Conservation (phyloP, 176 grass and related monocot species). For the Ananas comosus region DNA sequence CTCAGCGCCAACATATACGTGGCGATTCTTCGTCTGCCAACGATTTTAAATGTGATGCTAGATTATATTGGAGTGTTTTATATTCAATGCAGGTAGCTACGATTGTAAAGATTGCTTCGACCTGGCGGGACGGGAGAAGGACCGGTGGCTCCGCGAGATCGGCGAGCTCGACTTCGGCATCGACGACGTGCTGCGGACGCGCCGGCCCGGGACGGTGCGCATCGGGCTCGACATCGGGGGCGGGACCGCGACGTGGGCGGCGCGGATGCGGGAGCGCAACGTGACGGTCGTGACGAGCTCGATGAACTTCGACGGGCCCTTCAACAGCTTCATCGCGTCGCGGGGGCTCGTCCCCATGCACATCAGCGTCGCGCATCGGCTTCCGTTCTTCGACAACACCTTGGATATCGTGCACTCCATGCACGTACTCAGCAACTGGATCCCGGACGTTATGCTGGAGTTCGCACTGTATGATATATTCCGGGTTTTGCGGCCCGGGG, state of each 20-base stretch:
- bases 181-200: conserved; percentile 39
- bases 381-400: conserved; percentile 21
- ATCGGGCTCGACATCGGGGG: conserved; percentile 54
- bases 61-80: no score
- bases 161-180: conserved; percentile 34
- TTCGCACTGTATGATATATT: conserved; percentile 38
- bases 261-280: conserved; percentile 37
- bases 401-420: conserved; percentile 40
- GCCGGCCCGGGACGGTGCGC: no score
- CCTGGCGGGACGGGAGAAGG: conserved; percentile 28
- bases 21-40: no score
- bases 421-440: conserved; percentile 34
- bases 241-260: conserved; percentile 32
- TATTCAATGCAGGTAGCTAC: conserved; percentile 5
- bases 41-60: no score
- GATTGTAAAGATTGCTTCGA: conserved; percentile 63
- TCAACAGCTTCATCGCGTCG: conserved; percentile 50
- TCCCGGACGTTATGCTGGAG: conserved; percentile 31
- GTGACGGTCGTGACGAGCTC: conserved; percentile 40
- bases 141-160: conserved; percentile 30
- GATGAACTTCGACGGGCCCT: conserved; percentile 52
- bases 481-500: conserved; percentile 33
- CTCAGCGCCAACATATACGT: no score
- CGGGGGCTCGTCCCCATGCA: conserved; percentile 38
- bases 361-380: conserved; percentile 20